Conservation (phyloP, 768 basidiomycete species). For the Tubosaeta sp. region DNA sequence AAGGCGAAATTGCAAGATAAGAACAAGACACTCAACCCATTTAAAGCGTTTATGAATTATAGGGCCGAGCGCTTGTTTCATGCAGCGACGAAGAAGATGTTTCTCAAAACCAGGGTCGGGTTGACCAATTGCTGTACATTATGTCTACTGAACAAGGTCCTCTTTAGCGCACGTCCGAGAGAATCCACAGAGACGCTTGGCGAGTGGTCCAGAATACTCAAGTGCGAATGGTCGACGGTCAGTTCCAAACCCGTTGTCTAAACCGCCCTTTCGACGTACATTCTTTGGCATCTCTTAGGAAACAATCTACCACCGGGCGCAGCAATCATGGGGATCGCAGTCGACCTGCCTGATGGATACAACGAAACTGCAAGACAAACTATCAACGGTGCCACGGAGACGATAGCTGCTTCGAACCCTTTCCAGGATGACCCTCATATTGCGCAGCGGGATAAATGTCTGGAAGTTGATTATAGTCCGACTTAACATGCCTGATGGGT, state of each 20-base stretch:
- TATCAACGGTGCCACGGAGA: background rate
- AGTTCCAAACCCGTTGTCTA: background rate
- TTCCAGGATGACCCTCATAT: constrained; percentile 3
- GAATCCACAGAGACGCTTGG: background rate
- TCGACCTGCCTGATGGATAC: background rate
- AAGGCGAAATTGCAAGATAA: background rate
- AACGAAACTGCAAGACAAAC: background rate
- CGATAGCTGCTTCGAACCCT: background rate
- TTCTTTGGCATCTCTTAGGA: background rate
- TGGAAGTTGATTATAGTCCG: background rate
- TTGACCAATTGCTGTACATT: background rate
- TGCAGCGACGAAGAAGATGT: background rate
- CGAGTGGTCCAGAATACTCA: background rate
- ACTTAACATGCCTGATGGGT: background rate
- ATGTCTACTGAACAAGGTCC: background rate
- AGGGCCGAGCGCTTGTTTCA: background rate
- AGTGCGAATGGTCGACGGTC: background rate
- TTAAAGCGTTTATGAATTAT: background rate
- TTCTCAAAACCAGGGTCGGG: background rate
- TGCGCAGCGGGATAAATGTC: background rate
- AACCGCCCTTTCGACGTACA: background rate
- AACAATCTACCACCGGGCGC: background rate
- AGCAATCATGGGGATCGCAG: background rate
- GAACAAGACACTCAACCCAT: too few species aligned
- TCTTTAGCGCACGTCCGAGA: background rate